phyloP scores from a whole-genome alignment of 768 basidiomycete species.

The Panaeolus cyanescens region DNA sequence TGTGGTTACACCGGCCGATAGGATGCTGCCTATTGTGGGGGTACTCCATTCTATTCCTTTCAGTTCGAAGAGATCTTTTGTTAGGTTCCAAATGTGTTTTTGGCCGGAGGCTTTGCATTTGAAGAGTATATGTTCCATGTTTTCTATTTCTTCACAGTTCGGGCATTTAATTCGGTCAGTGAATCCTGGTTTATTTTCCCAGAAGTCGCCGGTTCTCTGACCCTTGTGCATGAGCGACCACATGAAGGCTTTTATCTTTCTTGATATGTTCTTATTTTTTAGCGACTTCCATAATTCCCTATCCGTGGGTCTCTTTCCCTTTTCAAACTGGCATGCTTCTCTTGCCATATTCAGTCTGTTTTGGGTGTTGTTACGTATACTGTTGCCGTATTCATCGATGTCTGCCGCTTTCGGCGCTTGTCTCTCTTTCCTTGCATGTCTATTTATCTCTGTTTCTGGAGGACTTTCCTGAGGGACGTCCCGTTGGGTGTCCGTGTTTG shows the following conservation, averaged over 20 bases:
- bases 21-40: background rate
- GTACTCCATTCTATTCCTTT: background rate
- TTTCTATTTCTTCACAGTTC: slow-evolving; percentile 21
- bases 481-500: no score
- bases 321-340: background rate
- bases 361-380: no score
- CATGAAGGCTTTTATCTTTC: slow-evolving; percentile 12
- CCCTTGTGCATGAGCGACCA: slow-evolving; percentile 24
- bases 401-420: no score
- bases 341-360: background rate
- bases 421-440: no score
- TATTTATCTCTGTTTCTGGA: no score
- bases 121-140: slow-evolving; percentile 31
- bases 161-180: slow-evolving; percentile 14
- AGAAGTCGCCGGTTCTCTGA: slow-evolving; percentile 23
- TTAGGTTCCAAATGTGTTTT: slow-evolving; percentile 6
- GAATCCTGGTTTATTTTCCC: slow-evolving; percentile 18
- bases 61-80: background rate
- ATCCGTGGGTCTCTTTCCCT: background rate
- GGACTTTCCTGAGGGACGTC: no score
- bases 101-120: slow-evolving; percentile 24
- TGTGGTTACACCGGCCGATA: background rate
- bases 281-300: slow-evolving; percentile 11
- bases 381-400: no score
- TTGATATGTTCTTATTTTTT: slow-evolving; percentile 4